Base-by-base conservation (phyloP, 2,329 filamentous ascomycete genomes). In the Neofusicoccum sp. region DNA sequence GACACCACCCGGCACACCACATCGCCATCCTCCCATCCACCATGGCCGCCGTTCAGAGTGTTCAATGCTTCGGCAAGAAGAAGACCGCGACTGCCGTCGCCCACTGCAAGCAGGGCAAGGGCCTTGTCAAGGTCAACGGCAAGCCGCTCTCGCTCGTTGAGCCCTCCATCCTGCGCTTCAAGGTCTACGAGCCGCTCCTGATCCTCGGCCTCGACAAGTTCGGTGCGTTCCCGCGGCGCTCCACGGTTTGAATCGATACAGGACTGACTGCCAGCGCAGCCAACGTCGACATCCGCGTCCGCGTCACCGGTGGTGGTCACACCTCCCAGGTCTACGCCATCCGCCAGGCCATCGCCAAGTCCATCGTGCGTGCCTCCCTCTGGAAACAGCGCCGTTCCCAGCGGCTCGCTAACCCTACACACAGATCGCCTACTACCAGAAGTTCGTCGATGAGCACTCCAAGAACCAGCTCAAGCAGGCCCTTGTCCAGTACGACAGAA, bases 401-500 rank as follows among this genome's bases (percentile, higher is more conserved):
- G 16, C 28, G n/a, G 31, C 41, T 44, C n/a, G 44, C 59, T 63
- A 62, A 66, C 61, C 40, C n/a, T 58, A 45, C 33, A 30, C 36
- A 45, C 68, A 77, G 74, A 76, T 96, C 76, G 89, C 92, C 81
- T 97, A 97, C 89, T 98, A 97, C 90, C 93, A 97, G 85, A 97
- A 99, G 87, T 99, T 89, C 84, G 91, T 98, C 82, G 95, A 99
- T 79, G 95, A 99, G 90, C 93, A 98, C 90, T 91, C 90, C 85
- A 99, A 99, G 90, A 97, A 98, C 88, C 86, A 92, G 83, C 87
- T 99, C 77, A 99, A 98, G 91, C 89, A 93, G 83, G 90, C 91
- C 71, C 88, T 99, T 72, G 90, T 93, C 76, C 87, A 92, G 80
- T 99, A 93, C 86, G 92, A 96, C 86, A 88, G 93, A 77, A 96